Evolutionary conservation across 352 stramenopile genomes (phyloP).

Genomic region (Ophiocytium majus): DNA sequence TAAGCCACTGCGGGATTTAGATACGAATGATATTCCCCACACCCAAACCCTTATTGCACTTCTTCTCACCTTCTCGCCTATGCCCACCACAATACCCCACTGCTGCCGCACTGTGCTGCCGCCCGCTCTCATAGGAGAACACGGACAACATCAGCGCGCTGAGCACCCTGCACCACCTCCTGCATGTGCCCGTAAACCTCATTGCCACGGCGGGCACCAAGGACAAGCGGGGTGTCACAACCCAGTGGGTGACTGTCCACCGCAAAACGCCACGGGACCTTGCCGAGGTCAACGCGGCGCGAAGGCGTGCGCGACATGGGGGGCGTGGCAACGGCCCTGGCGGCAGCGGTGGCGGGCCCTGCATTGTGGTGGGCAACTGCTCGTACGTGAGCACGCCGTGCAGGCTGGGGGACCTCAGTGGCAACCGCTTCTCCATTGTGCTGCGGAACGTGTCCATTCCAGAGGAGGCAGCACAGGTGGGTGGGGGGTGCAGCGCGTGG

Average conservation of each 20-base stretch:
- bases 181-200: constrained; percentile 61
- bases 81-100: neutral
- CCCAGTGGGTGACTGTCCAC: constrained; percentile 87
- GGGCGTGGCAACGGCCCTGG: neutral
- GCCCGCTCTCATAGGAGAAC: constrained; percentile 66
- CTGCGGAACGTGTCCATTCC: constrained; percentile 81
- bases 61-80: too few species aligned
- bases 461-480: constrained; percentile 32
- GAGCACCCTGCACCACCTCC: constrained; percentile 31
- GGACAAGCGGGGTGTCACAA: constrained; percentile 92
- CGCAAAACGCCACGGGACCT: constrained; percentile 71
- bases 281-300: constrained; percentile 62
- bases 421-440: constrained; percentile 91
- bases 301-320: neutral
- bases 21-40: too few species aligned
- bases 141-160: neutral
- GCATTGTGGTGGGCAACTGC: constrained; percentile 88
- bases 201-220: constrained; percentile 93
- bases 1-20: too few species aligned
- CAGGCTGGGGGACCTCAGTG: constrained; percentile 81
- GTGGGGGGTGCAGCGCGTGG: too few species aligned
- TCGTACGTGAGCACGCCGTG: constrained; percentile 80
- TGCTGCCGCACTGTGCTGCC: neutral
- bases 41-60: too few species aligned
- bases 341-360: constrained; percentile 59